A percentile compares a stretch with the other conserved stretches of the same genome.
Conservation (phyloP, 352 stramenopile species). For the Pythium monospermum region DNA sequence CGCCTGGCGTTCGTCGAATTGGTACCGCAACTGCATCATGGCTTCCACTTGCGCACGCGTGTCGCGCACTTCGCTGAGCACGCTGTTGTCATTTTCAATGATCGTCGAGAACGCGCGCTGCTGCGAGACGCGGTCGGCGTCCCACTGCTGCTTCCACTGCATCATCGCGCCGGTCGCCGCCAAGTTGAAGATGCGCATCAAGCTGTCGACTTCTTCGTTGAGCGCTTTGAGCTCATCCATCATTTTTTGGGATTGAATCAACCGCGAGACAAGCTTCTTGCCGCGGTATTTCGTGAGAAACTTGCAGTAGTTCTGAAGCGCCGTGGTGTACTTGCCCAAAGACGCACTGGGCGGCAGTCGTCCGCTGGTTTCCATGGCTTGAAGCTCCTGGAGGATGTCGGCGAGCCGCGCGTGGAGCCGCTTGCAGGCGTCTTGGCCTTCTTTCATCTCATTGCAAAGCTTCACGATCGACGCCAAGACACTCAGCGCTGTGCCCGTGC, state of each 20-base stretch:
- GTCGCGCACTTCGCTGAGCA: slow-evolving; percentile 22
- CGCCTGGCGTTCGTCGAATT: slow-evolving; percentile 7
- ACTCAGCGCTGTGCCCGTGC: not conserved
- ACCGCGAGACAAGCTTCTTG: not conserved
- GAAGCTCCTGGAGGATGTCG: slow-evolving; percentile 12
- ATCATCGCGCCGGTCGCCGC: slow-evolving; percentile 22
- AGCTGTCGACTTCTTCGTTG: slow-evolving; percentile 30
- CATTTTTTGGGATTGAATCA: slow-evolving; percentile 15
- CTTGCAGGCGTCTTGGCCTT: slow-evolving; percentile 1
- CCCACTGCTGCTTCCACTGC: slow-evolving; percentile 22
- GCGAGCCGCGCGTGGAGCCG: slow-evolving; percentile 3
- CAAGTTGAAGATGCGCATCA: slow-evolving; percentile 32
- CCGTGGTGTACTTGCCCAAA: not conserved
- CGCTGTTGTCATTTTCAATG: slow-evolving; percentile 7
- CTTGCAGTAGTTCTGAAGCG: slow-evolving; percentile 1
- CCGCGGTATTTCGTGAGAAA: slow-evolving; percentile 2
- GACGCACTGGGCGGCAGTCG: not conserved
- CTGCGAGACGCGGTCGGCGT: slow-evolving; percentile 7
- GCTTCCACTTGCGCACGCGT: slow-evolving; percentile 17
- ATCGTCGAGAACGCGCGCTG: not conserved
- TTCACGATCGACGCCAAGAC: not conserved
- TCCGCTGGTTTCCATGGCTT: not conserved
- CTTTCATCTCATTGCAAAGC: slow-evolving; percentile 13
- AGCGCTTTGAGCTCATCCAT: slow-evolving; percentile 21
- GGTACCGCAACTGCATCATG: slow-evolving; percentile 15